Base-by-base conservation (phyloP, 1,284 basidiomycete genomes). In the Trametes sp. region DNA sequence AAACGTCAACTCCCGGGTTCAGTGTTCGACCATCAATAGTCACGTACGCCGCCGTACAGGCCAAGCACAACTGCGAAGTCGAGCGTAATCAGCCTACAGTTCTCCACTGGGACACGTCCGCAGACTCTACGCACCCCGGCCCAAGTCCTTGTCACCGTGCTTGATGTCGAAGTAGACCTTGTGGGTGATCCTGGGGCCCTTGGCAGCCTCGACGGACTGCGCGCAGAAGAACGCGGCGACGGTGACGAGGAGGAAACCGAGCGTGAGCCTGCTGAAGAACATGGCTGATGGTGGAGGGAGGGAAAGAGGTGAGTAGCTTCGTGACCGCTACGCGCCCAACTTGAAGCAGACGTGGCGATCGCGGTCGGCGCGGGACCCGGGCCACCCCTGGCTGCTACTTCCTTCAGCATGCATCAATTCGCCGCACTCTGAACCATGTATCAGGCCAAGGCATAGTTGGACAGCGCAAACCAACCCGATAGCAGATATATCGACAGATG, bases 101-200 rank as follows among this genome's bases (percentile, higher is more conserved):
- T 10, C n/a, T 28, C 61, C 57, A 63, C 63, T 41, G n/a, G 35
- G 54, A 50, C 29, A n/a, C 63, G 58, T n/a, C 52, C 19, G 57
- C 29, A 51, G 59, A 58, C 60, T n/a, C 65, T 31, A 84, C 89
- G 70, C 71, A 94, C 92, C 82, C 65, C 95, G 87, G 63, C 96
- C 96, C 36, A 98, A 64, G 53, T 88, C 81, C 77, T 92, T 82
- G 75, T 90, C 93, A 31, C 94, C 94, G 78, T 97, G 94, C 72
- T 92, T 88, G 65, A 98, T 90, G 78, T 98, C 95, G 73, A 98
- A 98, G 84, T 89, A 98, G 72, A 98, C 92, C 80, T 92, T 94
- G 86, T 93, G 81, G 54, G 95, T 96, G 73, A 98, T 89, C 80
- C 85, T 88, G 19, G 95, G 95, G 19, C 89, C 87, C 69, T 90